These are phyloP conservation scores for Neurospora sp. DNA, from an alignment of 2,329 filamentous ascomycete genomes.

Conservation along the genomic window DNA sequence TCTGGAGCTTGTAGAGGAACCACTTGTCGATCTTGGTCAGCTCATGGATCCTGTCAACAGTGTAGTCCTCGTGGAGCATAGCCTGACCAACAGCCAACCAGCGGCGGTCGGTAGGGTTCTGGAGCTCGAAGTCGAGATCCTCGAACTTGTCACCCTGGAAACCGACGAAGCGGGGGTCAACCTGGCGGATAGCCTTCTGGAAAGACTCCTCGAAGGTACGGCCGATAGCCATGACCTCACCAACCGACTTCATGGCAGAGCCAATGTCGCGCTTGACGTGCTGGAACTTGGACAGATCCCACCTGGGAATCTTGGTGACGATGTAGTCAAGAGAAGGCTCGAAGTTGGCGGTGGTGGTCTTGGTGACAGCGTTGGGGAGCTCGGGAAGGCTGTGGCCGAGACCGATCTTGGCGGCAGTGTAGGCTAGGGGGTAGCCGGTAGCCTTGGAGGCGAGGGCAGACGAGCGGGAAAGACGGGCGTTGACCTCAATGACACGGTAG, in stretches of 20 bases:
- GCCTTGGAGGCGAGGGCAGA: conserved; percentile 96
- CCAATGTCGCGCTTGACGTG: conserved; percentile 97
- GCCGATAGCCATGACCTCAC: conserved; percentile 98
- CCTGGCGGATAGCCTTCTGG: conserved; percentile 96
- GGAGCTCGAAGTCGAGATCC: conserved; percentile 78
- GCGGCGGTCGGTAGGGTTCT: conserved; percentile 89
- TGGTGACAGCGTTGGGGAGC: conserved; percentile 94
- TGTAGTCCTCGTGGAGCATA: conserved; percentile 94
- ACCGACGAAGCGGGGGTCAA: conserved; percentile 83
- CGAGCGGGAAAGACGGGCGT: conserved; percentile 93
- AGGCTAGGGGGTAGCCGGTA: conserved; percentile 92
- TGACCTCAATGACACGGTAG: conserved; percentile 98
- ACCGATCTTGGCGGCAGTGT: conserved; percentile 96
- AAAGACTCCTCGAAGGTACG: conserved; percentile 98
- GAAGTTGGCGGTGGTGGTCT: conserved; percentile 98
- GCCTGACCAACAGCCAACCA: conserved; percentile 97
- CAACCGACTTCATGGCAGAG: conserved; percentile 97
- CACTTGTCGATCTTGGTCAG: conserved; percentile 98
- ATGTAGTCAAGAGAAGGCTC: conserved; percentile 96
- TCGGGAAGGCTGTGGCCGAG: conserved; percentile 91
- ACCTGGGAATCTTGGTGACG: conserved; percentile 96
- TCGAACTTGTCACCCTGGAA: conserved; percentile 96
- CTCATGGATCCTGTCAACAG: conserved; percentile 83
- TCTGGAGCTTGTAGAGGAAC: conserved; percentile 98
- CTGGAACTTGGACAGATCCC: conserved; percentile 98